These are phyloP conservation scores for Rhynchospora breviuscula DNA, from an alignment of 176 grass and related monocot species.

Conservation along the genomic window DNA sequence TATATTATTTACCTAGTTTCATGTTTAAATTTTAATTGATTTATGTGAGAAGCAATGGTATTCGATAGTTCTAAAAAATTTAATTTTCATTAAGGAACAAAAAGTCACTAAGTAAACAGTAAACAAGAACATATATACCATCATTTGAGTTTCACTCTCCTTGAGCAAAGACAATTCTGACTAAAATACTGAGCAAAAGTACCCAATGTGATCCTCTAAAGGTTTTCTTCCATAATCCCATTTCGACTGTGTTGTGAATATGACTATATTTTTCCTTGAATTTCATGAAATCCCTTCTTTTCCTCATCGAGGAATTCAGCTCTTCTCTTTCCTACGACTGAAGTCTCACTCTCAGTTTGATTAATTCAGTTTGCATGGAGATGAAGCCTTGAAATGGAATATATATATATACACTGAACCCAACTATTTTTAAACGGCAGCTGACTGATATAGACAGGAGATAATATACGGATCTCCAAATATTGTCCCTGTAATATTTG, in stretches of 20 bases:
- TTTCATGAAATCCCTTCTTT: constrained; percentile 5
- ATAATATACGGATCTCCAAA: no score
- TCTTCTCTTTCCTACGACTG: background rate
- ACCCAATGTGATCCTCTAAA: constrained; percentile 12
- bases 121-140: constrained; percentile 27
- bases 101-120: background rate
- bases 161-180: constrained; percentile 7
- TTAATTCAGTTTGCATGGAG: constrained; percentile 7
- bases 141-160: constrained; percentile 24
- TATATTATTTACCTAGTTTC: background rate
- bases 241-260: background rate
- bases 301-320: background rate
- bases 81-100: background rate
- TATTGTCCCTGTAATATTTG: no score
- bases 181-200: constrained; percentile 19
- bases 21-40: background rate
- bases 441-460: no score
- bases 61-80: background rate
- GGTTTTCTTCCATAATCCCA: background rate
- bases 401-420: background rate
- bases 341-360: background rate
- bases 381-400: constrained; percentile 2
- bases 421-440: background rate
- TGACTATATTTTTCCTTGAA: background rate
- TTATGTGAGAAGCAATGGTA: background rate